Evolutionary conservation across 148 eudicot species (phyloP).

Genomic region (Tetragonia tetragonoides): DNA sequence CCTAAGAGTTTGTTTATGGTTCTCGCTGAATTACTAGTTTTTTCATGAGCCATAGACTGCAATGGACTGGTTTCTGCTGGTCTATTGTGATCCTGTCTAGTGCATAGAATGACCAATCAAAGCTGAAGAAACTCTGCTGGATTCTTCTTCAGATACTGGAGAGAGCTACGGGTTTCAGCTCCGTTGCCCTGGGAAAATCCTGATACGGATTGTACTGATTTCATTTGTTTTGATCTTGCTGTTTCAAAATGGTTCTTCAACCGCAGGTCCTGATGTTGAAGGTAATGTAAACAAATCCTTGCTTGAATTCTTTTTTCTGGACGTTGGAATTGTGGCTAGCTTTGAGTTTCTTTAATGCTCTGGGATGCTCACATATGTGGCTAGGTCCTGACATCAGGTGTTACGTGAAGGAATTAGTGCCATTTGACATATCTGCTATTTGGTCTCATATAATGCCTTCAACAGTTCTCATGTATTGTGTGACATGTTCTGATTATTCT

Average conservation of each 20-base stretch:
- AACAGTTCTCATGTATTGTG: not conserved
- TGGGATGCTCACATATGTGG: not conserved
- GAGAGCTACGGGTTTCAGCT: constrained; percentile 17
- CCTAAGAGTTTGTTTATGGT: too few relatives aligned
- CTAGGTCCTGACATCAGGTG: not conserved
- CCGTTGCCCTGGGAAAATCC: constrained; percentile 22
- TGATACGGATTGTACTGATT: constrained; percentile 29
- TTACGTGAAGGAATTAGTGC: not conserved
- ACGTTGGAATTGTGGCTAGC: not conserved
- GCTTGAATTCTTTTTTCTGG: not conserved
- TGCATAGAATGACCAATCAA: constrained; percentile 10
- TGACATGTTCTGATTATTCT: not conserved
- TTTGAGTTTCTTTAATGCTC: not conserved
- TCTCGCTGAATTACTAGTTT: too few relatives aligned
- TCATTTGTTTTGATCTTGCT: constrained; percentile 44
- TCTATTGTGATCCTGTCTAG: not conserved
- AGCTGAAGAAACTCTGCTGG: constrained; percentile 9
- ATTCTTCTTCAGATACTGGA: constrained; percentile 29
- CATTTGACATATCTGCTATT: not conserved
- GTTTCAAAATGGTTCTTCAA: constrained; percentile 38
- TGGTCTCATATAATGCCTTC: not conserved
- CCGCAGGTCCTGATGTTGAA: constrained; percentile 63
- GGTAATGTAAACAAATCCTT: constrained; percentile 36
- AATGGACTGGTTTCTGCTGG: not conserved
- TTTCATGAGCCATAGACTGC: not conserved